Evolutionary conservation across 306 rosid genomes (phyloP), one percentile per base, ranked within the genome.

Genomic region (Nissolia schottii): DNA sequence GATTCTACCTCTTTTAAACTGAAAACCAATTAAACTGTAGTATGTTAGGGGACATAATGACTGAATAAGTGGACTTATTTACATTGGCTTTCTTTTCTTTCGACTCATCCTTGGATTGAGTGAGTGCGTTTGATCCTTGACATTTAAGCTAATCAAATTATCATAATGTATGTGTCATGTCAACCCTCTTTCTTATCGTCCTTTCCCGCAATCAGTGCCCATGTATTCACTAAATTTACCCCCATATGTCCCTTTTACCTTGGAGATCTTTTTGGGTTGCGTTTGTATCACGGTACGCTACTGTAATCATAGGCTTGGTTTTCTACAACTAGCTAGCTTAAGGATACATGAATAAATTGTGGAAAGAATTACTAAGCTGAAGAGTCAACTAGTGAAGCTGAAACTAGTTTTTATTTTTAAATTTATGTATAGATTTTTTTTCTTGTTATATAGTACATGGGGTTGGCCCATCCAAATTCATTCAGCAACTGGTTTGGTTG

Each of bases 161-260:
- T 54, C 58, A 29, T 35, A 4, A 20, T 18, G n/a, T n/a, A n/a
- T n/a, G n/a, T n/a, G n/a, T n/a, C n/a, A 61, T 23, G 54, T 50
- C 55, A 75, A 73, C 24, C 28, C 37, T 27, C 20, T 38, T 31
- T 45, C 15, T 38, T 16, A 19, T 29, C 58, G 56, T 37, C 35
- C 37, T 34, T 57, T 18, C 19, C 55, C 46, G 66, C 76, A 68
- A 68, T 60, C 70, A 49, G 64, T 59, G 76, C 64, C 25, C 43
- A 6, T 55, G 29, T 57, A 16, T 68, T 57, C 43, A 31, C 37
- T 16, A 31, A n/a, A 7, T 15, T 16, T 31, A 57, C 49, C 53
- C 53, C 45, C 32, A 13, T 72, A 37, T 60, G 56, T 56, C 25
- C 54, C 35, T 38, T 64, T 62, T 57, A 16, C 19, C 20, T 7